phyloP scores from a whole-genome alignment of 768 basidiomycete species.

The Pulveroboletus sp. region DNA sequence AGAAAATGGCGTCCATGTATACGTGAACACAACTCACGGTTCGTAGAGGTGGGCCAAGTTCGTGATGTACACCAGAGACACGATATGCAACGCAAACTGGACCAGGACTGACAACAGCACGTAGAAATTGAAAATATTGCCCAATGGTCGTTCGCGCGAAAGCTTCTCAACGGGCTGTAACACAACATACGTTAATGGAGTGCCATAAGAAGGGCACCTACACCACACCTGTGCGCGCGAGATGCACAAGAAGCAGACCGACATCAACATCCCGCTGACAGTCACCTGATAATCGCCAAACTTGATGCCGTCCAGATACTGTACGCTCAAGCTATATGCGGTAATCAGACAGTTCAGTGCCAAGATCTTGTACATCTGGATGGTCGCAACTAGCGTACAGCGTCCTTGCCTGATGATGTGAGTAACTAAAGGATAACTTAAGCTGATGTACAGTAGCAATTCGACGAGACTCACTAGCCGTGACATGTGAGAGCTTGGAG shows the following conservation, averaged over 20 bases:
- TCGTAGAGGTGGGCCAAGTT: constrained; percentile 73
- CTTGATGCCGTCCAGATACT: constrained; percentile 98
- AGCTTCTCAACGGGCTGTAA: constrained; percentile 95
- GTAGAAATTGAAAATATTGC: constrained; percentile 96
- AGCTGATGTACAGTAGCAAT: neutral
- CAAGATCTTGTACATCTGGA: constrained; percentile 99
- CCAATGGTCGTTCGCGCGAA: constrained; percentile 86
- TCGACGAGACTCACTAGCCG: constrained; percentile 66
- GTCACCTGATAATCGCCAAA: constrained; percentile 99
- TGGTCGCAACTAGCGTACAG: constrained; percentile 96
- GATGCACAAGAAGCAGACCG: constrained; percentile 97
- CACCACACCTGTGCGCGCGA: constrained; percentile 85
- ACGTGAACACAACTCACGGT: constrained; percentile 47
- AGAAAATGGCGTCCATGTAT: neutral
- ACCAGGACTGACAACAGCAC: constrained; percentile 86
- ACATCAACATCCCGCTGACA: constrained; percentile 90
- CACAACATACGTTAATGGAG: neutral
- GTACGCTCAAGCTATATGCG: constrained; percentile 96
- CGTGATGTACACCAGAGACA: constrained; percentile 88
- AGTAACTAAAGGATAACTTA: constrained; percentile 53
- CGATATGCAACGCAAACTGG: constrained; percentile 94
- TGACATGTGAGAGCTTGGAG: constrained; percentile 95
- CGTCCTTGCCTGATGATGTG: constrained; percentile 98
- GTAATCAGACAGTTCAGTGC: constrained; percentile 97
- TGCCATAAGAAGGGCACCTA: neutral